Evolutionary conservation across 2,329 filamentous ascomycete species (phyloP).

Genomic region (Rugonectria rugulosa): DNA sequence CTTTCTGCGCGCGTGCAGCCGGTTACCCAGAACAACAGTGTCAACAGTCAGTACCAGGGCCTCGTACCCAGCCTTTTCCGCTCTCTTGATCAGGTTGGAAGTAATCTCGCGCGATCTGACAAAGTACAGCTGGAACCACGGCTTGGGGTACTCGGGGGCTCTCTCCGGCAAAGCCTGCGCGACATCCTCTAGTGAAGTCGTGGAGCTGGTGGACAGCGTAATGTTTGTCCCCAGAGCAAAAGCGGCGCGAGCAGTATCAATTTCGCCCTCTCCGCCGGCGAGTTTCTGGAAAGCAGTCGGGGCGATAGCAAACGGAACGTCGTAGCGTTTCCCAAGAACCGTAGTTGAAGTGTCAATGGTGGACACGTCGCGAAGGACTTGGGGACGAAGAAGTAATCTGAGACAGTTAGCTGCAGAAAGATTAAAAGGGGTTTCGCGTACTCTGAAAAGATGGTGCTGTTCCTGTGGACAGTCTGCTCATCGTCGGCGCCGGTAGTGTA

Average conservation of each 20-base stretch:
- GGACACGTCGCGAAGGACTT: slow-evolving; percentile 28
- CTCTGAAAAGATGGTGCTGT: slow-evolving; percentile 25
- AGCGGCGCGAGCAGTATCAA: slow-evolving; percentile 39
- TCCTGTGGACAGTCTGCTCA: slow-evolving; percentile 27
- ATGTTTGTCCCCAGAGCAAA: slow-evolving; percentile 33
- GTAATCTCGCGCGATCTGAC: slow-evolving; percentile 18
- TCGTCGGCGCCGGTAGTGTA: slow-evolving; percentile 36
- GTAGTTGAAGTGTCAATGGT: slow-evolving; percentile 27
- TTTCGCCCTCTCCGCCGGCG: slow-evolving; percentile 38
- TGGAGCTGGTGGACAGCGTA: slow-evolving; percentile 38
- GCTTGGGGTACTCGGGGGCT: slow-evolving; percentile 19
- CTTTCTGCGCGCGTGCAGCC: slow-evolving; percentile 39
- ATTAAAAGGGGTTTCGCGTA: background rate
- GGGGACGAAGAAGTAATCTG: slow-evolving; percentile 15
- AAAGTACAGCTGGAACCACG: slow-evolving; percentile 33
- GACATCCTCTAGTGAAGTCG: slow-evolving; percentile 41
- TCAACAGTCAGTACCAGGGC: slow-evolving; percentile 41
- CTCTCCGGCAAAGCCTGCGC: slow-evolving; percentile 18
- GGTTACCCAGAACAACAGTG: slow-evolving; percentile 41
- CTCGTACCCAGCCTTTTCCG: slow-evolving; percentile 39
- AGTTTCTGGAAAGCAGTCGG: slow-evolving; percentile 42
- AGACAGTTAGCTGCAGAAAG: background rate
- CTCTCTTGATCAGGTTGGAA: slow-evolving; percentile 35
- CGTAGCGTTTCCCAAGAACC: slow-evolving; percentile 15
- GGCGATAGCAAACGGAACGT: slow-evolving; percentile 41